Conservation (phyloP, 345 rosid genomes). For the Pugionium cornutum region DNA sequence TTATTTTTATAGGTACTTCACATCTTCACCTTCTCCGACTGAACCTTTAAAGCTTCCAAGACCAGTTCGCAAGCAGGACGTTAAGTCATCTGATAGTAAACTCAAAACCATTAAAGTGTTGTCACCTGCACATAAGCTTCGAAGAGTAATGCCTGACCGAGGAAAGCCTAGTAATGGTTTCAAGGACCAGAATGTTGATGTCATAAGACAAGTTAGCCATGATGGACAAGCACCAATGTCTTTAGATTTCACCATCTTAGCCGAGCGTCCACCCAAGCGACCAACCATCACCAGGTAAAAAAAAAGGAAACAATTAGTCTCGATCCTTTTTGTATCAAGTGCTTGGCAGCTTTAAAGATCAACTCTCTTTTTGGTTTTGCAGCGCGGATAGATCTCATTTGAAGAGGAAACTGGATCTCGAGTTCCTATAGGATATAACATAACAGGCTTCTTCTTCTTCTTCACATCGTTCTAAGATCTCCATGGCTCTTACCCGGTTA, state of each 20-base stretch:
- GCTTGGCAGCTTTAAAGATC: neutral
- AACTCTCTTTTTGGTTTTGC: conserved; percentile 36
- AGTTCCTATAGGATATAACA: conserved; percentile 54
- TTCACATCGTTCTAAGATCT: neutral
- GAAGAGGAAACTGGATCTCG: conserved; percentile 92
- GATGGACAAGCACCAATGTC: conserved; percentile 77
- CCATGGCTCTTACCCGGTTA: neutral
- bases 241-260: conserved; percentile 79
- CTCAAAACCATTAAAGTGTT: conserved; percentile 54
- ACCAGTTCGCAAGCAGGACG: conserved; percentile 51
- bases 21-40: conserved; percentile 64
- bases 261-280: conserved; percentile 64
- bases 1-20: conserved; percentile 54
- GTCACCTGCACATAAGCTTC: conserved; percentile 74
- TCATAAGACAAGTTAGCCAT: conserved; percentile 49
- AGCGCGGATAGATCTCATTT: conserved; percentile 88
- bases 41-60: conserved; percentile 60
- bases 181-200: conserved; percentile 49
- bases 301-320: too few species aligned
- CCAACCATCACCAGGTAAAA: conserved; percentile 86
- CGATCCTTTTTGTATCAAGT: neutral
- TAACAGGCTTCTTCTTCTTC: conserved; percentile 9
- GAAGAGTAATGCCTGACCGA: conserved; percentile 61
- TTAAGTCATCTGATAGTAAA: conserved; percentile 47
- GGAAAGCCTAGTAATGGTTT: neutral